Evolutionary conservation across 495 filamentous ascomycete species (phyloP).

Genomic region (Cladorrhinum samala): DNA sequence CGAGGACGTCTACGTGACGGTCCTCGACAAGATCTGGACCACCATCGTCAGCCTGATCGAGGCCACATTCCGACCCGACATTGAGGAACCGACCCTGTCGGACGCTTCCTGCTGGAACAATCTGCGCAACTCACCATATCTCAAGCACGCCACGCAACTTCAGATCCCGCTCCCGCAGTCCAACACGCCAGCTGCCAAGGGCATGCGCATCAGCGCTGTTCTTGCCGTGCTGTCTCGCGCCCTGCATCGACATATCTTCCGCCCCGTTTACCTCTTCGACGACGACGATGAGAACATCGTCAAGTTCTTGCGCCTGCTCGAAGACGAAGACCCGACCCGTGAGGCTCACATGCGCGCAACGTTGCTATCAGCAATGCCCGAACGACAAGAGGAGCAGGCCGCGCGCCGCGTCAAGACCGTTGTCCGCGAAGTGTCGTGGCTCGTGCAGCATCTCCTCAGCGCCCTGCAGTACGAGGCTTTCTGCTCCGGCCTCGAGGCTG

Average conservation of each 20-base stretch:
- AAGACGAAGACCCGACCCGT: conserved; percentile 30
- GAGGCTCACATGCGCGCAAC: conserved; percentile 30
- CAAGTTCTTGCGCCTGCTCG: conserved; percentile 27
- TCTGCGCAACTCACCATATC: conserved; percentile 31
- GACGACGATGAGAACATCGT: conserved; percentile 28
- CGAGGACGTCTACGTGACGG: conserved; percentile 30
- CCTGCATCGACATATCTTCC: conserved; percentile 31
- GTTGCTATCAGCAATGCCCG: conserved; percentile 24
- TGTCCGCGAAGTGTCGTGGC: conserved; percentile 32
- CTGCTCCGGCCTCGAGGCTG: conserved; percentile 25
- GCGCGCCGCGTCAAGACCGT: conserved; percentile 30
- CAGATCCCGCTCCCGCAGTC: conserved; percentile 30
- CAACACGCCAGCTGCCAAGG: conserved; percentile 33
- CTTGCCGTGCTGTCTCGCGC: conserved; percentile 32
- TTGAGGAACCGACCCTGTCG: conserved; percentile 25
- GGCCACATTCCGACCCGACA: conserved; percentile 29
- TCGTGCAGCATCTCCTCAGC: conserved; percentile 30
- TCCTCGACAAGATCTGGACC: conserved; percentile 36
- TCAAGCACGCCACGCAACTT: conserved; percentile 31
- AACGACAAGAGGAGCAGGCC: conserved; percentile 25
- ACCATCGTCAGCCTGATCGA: conserved; percentile 32
- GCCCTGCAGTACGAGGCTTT: conserved; percentile 32
- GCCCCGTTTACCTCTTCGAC: conserved; percentile 31
- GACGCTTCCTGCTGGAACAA: conserved; percentile 35
- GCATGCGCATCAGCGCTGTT: conserved; percentile 34